Evolutionary conservation across 139 green algal genomes (phyloP), one percentile per base, ranked within the genome.

Genomic region (Chlorokybus atmophyticus): DNA sequence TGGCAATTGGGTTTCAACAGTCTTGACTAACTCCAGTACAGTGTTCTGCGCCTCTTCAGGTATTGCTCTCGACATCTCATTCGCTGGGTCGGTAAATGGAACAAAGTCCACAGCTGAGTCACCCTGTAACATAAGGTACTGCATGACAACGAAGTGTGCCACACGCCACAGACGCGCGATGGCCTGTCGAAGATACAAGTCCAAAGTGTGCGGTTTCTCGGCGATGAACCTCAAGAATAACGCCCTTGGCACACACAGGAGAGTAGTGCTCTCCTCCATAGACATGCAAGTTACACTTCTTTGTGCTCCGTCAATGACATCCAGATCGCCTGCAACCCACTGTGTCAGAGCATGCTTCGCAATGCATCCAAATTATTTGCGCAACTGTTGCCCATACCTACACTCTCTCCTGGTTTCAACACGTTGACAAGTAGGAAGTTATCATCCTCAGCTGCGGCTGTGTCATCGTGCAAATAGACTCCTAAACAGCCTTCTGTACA

Each of bases 111-210:
- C n/a, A n/a, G n/a, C n/a, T n/a, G 21, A n/a, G 1, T 54, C 24
- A 38, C 66, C 28, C 4, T 60, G 55, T 56, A 85, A 62, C 25
- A 90, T 65, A 32, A 83, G 85, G 63, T 86, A 77, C 5, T 51
- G 66, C 8, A 91, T 71, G 6, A 77, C 66, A n/a, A n/a, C n/a
- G 50, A 87, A 91, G 55, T 83, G 73, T 0, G 78, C 81, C 21
- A 91, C 83, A 6, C 83, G 73, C 83, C 83, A 91, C 57, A 91
- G 67, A 28, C 83, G 62, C 0, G 80, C 79, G 3, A 87, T 67
- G 21, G 76, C 79, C 71, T 87, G 77, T 50, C 83, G 76, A 40
- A 91, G 69, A 70, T 87, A 91, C 21, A 85, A 59, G 57, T 83
- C 71, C 41, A 91, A 74, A 3, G 75, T 75, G 10, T 64, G 64